phyloP scores from a whole-genome alignment of 2,329 filamentous ascomycete species.

The Emergomyces orientalis region DNA sequence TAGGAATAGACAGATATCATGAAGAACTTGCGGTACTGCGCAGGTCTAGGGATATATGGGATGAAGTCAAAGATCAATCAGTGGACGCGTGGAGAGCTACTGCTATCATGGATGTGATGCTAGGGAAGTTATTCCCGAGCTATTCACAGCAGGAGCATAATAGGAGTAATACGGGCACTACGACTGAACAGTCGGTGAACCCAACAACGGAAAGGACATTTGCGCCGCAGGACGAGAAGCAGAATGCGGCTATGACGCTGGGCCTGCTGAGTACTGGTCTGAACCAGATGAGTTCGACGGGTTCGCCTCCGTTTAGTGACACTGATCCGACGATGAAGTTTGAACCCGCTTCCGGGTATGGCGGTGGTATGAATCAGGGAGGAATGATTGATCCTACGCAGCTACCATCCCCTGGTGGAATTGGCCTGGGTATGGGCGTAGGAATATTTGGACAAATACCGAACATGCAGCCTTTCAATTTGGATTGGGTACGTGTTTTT shows the following conservation, averaged over 20 bases:
- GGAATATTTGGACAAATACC: constrained; percentile 48
- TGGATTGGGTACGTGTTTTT: constrained; percentile 51
- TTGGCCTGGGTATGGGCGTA: constrained; percentile 40
- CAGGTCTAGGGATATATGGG: constrained; percentile 69
- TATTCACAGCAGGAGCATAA: constrained; percentile 3
- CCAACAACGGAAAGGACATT: constrained; percentile 17
- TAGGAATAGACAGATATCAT: constrained; percentile 32
- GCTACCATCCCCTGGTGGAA: constrained; percentile 32
- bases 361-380: constrained; percentile 5
- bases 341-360: neutral
- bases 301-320: constrained; percentile 21
- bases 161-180: constrained; percentile 21
- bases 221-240: constrained; percentile 48
- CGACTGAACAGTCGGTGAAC: neutral
- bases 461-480: constrained; percentile 45
- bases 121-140: constrained; percentile 54
- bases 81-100: constrained; percentile 87
- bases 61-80: constrained; percentile 62
- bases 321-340: constrained; percentile 26
- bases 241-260: constrained; percentile 60
- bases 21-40: constrained; percentile 72
- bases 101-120: constrained; percentile 70
- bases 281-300: constrained; percentile 38
- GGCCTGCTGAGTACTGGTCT: constrained; percentile 58
- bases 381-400: constrained; percentile 22